Percentiles rank a stretch among this genome's conserved stretches.
These are phyloP conservation scores for Candida yuanshanica DNA, from an alignment of 805 yeast species.

Conservation along the genomic window DNA sequence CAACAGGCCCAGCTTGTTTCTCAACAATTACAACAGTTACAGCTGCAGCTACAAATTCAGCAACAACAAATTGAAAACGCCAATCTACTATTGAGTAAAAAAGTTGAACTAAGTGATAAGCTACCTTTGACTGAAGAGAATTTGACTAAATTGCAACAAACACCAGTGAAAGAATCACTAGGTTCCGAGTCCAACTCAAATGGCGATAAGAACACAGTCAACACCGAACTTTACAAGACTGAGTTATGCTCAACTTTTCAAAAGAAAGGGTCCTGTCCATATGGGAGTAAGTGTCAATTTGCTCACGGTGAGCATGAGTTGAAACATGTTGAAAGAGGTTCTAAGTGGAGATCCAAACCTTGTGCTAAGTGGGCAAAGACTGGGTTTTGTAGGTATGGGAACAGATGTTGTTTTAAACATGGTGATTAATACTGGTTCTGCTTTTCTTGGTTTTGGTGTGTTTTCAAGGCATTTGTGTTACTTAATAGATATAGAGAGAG, in stretches of 20 bases:
- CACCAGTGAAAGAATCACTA: slow-evolving; percentile 2
- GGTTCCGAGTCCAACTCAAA: not conserved
- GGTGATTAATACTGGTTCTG: slow-evolving; percentile 27
- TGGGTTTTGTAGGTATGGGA: slow-evolving; percentile 85
- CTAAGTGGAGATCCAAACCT: slow-evolving; percentile 86
- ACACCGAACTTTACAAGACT: slow-evolving; percentile 79
- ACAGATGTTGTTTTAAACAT: slow-evolving; percentile 88
- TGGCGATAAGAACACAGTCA: slow-evolving; percentile 20
- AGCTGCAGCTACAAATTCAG: slow-evolving; percentile 23
- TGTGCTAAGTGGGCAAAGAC: slow-evolving; percentile 82
- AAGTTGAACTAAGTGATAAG: slow-evolving; percentile 1
- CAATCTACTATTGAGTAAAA: slow-evolving; percentile 10
- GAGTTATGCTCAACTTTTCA: slow-evolving; percentile 80
- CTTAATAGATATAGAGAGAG: not conserved
- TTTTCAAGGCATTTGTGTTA: not conserved
- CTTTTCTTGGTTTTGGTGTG: not conserved
- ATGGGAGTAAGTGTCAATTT: slow-evolving; percentile 88
- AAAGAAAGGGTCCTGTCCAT: slow-evolving; percentile 71
- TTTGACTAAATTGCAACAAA: slow-evolving; percentile 14
- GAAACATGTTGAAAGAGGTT: slow-evolving; percentile 64
- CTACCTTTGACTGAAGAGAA: slow-evolving; percentile 22
- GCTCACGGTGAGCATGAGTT: slow-evolving; percentile 85
- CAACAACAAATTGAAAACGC: slow-evolving; percentile 25
- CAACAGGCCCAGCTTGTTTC: slow-evolving; percentile 22
- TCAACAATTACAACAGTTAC: slow-evolving; percentile 23